phyloP scores from a whole-genome alignment of 2,329 filamentous ascomycete species.

The Cyphellophora attinorum region DNA sequence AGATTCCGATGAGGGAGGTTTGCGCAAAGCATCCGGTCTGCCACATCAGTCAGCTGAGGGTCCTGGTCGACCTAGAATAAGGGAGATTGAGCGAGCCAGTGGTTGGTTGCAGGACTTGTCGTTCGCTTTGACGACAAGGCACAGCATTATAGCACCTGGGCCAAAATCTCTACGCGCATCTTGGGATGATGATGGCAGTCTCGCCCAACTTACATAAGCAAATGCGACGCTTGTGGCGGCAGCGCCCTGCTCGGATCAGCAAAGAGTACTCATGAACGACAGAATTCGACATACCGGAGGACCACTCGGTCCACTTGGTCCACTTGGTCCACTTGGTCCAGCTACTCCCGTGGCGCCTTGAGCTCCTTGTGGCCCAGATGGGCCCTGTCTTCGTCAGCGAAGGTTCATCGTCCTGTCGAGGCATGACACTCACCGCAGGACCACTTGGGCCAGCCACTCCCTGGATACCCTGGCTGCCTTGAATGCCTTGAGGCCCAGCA shows the following conservation, averaged over 20 bases:
- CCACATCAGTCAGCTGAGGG: conserved; percentile 1
- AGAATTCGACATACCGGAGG: neutral
- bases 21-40: conserved; percentile 10
- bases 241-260: neutral
- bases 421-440: neutral
- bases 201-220: too few species aligned
- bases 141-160: conserved; percentile 2
- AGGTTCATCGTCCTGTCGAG: neutral
- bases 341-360: neutral
- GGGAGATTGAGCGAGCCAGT: too few species aligned
- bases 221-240: conserved; percentile 1
- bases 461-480: neutral
- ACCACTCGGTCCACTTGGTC: too few species aligned
- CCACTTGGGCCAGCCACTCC: neutral
- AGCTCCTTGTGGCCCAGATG: neutral
- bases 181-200: too few species aligned
- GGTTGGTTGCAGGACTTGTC: conserved; percentile 5
- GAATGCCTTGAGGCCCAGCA: neutral
- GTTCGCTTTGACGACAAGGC: neutral
- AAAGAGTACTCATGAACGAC: neutral
- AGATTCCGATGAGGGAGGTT: conserved; percentile 2
- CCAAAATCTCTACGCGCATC: too few species aligned
- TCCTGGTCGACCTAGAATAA: too few species aligned
- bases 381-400: neutral
- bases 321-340: conserved; percentile 1